A percentile compares a stretch with the other conserved stretches of the same genome.
These are phyloP conservation scores for Neonectria coccinea DNA, from an alignment of 2,329 filamentous ascomycete genomes.

Conservation along the genomic window DNA sequence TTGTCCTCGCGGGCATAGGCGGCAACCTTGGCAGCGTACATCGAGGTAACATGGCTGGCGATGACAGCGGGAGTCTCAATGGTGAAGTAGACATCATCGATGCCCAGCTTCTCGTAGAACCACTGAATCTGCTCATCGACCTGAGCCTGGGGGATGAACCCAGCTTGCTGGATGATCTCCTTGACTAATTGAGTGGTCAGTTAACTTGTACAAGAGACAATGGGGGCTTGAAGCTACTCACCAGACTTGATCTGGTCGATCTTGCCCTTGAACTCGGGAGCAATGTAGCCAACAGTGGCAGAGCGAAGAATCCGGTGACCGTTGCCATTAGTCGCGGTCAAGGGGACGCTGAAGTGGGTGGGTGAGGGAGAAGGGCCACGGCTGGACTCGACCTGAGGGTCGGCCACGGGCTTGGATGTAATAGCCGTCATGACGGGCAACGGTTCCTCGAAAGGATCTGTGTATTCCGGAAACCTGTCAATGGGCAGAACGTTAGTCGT, in stretches of 20 bases:
- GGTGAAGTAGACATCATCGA: constrained; percentile 98
- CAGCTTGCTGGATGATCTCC: constrained; percentile 80
- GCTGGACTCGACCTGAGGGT: constrained; percentile 55
- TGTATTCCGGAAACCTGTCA: constrained; percentile 61
- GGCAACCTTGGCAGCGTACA: constrained; percentile 97
- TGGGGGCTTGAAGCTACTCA: constrained; percentile 53
- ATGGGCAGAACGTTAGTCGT: constrained; percentile 54
- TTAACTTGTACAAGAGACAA: background rate
- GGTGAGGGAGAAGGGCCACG: constrained; percentile 88
- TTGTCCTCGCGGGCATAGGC: constrained; percentile 94
- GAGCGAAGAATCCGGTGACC: constrained; percentile 84
- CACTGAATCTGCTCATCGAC: constrained; percentile 88
- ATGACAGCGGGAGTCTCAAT: constrained; percentile 89
- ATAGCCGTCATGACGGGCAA: constrained; percentile 49
- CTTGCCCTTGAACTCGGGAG: constrained; percentile 94
- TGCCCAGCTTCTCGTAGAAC: constrained; percentile 98
- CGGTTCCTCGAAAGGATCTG: constrained; percentile 53
- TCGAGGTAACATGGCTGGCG: constrained; percentile 91
- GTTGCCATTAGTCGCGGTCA: constrained; percentile 64
- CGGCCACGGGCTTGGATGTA: constrained; percentile 56
- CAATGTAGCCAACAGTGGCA: constrained; percentile 92
- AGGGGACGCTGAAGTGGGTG: constrained; percentile 82
- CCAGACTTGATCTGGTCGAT: constrained; percentile 87
- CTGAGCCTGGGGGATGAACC: constrained; percentile 87
- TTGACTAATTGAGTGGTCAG: constrained; percentile 69